Base-by-base conservation (phyloP, 257 asterid species). In the Solanum etuberosum region DNA sequence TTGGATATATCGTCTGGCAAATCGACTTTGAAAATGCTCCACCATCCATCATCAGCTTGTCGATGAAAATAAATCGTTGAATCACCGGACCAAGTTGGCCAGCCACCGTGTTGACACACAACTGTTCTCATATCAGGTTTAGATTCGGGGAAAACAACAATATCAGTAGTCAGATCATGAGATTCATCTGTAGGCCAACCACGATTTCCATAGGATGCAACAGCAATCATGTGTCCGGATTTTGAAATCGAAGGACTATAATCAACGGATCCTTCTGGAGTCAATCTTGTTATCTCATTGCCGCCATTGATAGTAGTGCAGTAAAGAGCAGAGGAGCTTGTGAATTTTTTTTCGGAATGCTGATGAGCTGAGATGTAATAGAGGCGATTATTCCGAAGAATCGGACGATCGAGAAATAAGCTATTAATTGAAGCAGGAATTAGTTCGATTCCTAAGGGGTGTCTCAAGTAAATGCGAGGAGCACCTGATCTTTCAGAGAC, bases 21-120 rank as follows among this genome's bases (percentile, higher is more conserved):
- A 59, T 95, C 93, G 16, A 90, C 87, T 89, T 91, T 73, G 91
- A 83, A 95, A 84, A 96, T 91, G 91, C 98, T 93, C 99, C 98
- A 96, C 98, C 99, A 96, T 3, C 98, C 99, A 84, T 96, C 98
- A 27, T 95, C 97, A 1, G 94, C 90, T 85, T 91, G 94, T 21
- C 95, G 92, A 51, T 95, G 98, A 88, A 94, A 96, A 74, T 94
- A 95, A 32, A 95, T 48, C 9, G 92, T 88, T 1, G 93, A 90
- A 71, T 96, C 98, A 21, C 94, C 98, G 10, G 87, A 92, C 94
- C 96, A 95, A 20, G 94, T 86, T 0, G 98, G 97, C 98, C 98
- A 95, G 16, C 98, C 98, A 29, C 98, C 98, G 85, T 93, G 95
- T 34, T 88, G 76, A 87, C 91, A 91, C 31, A 94, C 91, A 0